phyloP scores from a whole-genome alignment of 176 grass and related monocot species.

The Avena eriantha region DNA sequence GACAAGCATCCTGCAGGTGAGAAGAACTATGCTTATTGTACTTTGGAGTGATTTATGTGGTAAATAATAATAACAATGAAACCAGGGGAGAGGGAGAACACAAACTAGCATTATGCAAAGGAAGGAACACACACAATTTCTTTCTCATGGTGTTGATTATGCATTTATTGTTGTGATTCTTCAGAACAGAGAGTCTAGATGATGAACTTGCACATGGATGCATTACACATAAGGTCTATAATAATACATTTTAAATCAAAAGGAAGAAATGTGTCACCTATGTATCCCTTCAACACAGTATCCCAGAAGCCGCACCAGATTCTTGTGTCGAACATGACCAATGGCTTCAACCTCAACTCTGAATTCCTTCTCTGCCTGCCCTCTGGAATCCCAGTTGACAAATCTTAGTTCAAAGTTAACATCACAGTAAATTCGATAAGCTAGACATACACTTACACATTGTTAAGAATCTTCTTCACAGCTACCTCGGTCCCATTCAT shows the following conservation, averaged over 20 bases:
- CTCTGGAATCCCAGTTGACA: conserved; percentile 54
- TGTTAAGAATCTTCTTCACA: conserved; percentile 97
- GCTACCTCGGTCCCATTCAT: conserved; percentile 87
- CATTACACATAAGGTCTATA: conserved; percentile 1
- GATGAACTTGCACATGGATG: conserved; percentile 24
- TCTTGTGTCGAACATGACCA: conserved; percentile 93
- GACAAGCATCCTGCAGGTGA: conserved; percentile 84
- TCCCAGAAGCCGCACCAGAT: conserved; percentile 90
- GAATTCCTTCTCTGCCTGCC: conserved; percentile 98
- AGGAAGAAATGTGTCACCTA: conserved; percentile 65
- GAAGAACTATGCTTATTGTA: conserved; percentile 12
- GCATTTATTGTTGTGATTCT: conserved; percentile 16
- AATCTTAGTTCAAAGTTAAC: conserved; percentile 35
- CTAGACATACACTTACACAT: conserved; percentile 67
- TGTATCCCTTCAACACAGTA: conserved; percentile 94
- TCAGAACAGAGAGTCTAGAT: conserved; percentile 11
- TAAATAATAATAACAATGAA: conserved; percentile 31
- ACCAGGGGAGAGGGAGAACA: background rate
- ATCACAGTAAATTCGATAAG: conserved; percentile 39
- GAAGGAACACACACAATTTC: background rate
- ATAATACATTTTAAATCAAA: background rate
- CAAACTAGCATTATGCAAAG: conserved; percentile 12
- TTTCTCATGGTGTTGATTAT: conserved; percentile 2
- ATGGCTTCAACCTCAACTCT: conserved; percentile 98
- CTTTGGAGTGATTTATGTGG: background rate